Base-by-base conservation (phyloP, 345 rosid species). In the Ricinus communis region DNA sequence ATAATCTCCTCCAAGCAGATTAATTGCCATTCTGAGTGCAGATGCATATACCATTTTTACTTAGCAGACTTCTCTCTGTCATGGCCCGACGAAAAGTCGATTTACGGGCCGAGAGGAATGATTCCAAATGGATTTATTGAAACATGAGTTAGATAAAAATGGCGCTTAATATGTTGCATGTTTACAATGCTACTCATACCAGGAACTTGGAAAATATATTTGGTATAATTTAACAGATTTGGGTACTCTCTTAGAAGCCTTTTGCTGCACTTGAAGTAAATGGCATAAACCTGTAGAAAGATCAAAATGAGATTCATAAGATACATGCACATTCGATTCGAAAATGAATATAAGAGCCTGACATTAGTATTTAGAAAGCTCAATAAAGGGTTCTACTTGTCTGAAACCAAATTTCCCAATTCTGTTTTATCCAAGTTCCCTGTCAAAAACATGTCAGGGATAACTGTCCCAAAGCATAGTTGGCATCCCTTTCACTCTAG, bases 181-280 rank as follows among this genome's bases (percentile, higher is more conserved):
- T 87, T 82, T 51, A 90, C 93, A 0, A 91, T 77, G 70, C 82
- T 76, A 66, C 71, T 81, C 82, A 88, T 85, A 22, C 96, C 84
- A 0, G 86, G 81, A 50, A 87, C 55, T 51, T 90, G 91, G 74
- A 75, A 88, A 1, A 90, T 40, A 64, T 87, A 93, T 74, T 90
- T 90, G 18, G 87, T 81, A 79, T 90, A 85, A 73, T 88, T 85
- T 80, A 84, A 90, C 74, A 90, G 58, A 74, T 88, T 90, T 5
- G 83, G 87, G 81, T 84, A 90, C 79, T 88, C 93, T 19, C 90
- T 81, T 1, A 90, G 22, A 24, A 88, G 87, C 73, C 84, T 90
- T 80, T 87, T 88, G 84, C 88, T 88, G 87, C 96, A 90, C 78
- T 90, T 90, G 85, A 90, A 88, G 73, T 86, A 88, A 45, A 90